Percentiles rank a stretch among this genome's conserved stretches.
phyloP scores from a whole-genome alignment of 495 filamentous ascomycete genomes.

The Talaromyces stipitatus region DNA sequence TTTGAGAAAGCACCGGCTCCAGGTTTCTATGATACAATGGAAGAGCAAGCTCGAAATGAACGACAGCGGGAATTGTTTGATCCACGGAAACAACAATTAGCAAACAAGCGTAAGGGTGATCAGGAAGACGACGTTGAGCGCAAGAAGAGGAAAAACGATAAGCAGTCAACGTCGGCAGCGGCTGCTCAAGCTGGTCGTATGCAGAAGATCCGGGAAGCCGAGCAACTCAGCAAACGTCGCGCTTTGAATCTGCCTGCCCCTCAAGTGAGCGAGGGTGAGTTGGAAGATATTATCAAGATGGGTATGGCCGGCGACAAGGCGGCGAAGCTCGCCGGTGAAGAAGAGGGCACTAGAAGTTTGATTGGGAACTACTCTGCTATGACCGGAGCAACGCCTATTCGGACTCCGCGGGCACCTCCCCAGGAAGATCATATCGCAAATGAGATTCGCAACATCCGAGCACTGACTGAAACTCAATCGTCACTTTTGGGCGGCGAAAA shows the following conservation, averaged over 20 bases:
- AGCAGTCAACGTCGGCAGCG: constrained; percentile 73
- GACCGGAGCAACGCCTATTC: constrained; percentile 76
- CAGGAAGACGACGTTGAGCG: constrained; percentile 73
- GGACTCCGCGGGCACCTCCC: constrained; percentile 82
- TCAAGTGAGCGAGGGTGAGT: constrained; percentile 84
- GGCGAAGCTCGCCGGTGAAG: constrained; percentile 62
- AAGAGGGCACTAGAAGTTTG: constrained; percentile 81
- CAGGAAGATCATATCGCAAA: constrained; percentile 95
- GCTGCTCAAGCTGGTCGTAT: constrained; percentile 90
- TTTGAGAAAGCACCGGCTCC: constrained; percentile 87
- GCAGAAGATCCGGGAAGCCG: constrained; percentile 92
- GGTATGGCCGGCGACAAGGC: constrained; percentile 89
- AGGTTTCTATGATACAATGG: constrained; percentile 88
- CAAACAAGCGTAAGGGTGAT: constrained; percentile 93
- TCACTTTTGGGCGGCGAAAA: constrained; percentile 92
- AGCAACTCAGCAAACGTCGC: constrained; percentile 89
- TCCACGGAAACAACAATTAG: constrained; percentile 87
- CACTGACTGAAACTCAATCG: constrained; percentile 91
- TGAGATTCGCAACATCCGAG: constrained; percentile 90
- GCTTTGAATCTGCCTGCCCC: constrained; percentile 73
- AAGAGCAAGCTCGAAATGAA: constrained; percentile 77
- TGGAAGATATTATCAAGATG: constrained; percentile 99
- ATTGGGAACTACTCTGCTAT: constrained; percentile 78
- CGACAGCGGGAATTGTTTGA: constrained; percentile 82
- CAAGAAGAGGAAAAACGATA: constrained; percentile 83